Evolutionary conservation across 306 rosid species (phyloP), one percentile per base, ranked within the genome.

Genomic region (Dicorynia guianensis): DNA sequence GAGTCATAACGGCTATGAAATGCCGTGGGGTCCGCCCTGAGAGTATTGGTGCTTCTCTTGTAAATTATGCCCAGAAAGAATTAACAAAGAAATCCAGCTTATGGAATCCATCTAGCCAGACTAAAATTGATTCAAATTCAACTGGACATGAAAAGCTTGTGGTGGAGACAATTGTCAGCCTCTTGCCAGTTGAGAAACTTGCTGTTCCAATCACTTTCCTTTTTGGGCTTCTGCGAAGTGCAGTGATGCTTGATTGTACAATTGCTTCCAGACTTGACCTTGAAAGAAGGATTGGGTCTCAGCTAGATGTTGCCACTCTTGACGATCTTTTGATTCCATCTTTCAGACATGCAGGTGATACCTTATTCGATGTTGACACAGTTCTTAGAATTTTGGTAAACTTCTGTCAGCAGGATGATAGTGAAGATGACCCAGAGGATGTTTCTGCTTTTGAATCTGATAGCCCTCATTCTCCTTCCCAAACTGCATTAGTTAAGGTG

Each of bases 281-380:
- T 8, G 99, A 96, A 83, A 91, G 99, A 79, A 89, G 98, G 83
- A 96, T 96, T 46, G 99, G 98, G 49, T 86, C 99, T 43, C 98
- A 86, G 89, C 76, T 96, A 57, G 99, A 96, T 75, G 82, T 85
- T 64, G 96, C 98, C 48, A 91, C 97, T 30, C 99, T 96, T 25
- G 99, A 96, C 69, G 99, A 96, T 78, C 85, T 96, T 60, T 82
- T 96, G 83, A 96, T 96, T 65, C 99, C 97, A 13, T 93, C 98
- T 71, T 96, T 93, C 85, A 83, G 79, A 84, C 92, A 96, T 77
- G 84, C 93, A 0, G 92, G 94, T 11, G 97, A 96, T 64, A 96
- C 99, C 76, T 84, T 96, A 54, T 96, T 96, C 71, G 99, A 96
- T 74, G 98, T 96, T 30, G 99, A 96, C 77, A 93, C 97, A n/a